Percentiles rank a stretch among this genome's conserved stretches.
phyloP scores from a whole-genome alignment of 1,284 basidiomycete genomes.

The Earliella scabrosa region DNA sequence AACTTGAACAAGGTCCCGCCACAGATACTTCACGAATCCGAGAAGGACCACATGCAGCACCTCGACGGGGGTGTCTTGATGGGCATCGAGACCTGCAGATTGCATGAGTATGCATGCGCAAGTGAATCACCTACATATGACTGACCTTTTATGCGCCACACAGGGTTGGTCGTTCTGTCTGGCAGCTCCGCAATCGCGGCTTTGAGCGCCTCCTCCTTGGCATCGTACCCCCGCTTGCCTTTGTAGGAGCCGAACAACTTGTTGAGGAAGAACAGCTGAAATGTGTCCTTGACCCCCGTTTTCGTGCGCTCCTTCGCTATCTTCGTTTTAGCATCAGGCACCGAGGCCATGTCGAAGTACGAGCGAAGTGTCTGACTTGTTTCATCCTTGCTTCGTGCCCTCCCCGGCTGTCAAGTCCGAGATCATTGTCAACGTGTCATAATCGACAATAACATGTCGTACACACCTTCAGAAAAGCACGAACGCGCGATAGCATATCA shows the following conservation, averaged over 20 bases:
- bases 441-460: background rate
- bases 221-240: background rate
- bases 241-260: conserved; percentile 1
- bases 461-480: background rate
- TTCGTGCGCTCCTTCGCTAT: background rate
- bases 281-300: conserved; percentile 18
- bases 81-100: conserved; percentile 34
- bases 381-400: background rate
- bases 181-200: background rate
- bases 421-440: background rate
- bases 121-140: no score
- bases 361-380: background rate
- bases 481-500: background rate
- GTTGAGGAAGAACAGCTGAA: conserved; percentile 6
- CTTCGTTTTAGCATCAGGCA: background rate
- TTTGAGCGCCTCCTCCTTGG: background rate
- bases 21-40: conserved; percentile 43
- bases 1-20: conserved; percentile 36
- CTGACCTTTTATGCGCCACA: conserved; percentile 24
- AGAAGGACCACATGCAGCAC: conserved; percentile 41
- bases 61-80: conserved; percentile 40
- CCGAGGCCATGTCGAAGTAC: background rate
- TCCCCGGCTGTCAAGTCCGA: background rate
- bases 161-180: conserved; percentile 13
- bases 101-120: no score